These are phyloP conservation scores for Dactylellina drechsleri DNA, from an alignment of 2,329 filamentous ascomycete species.

Conservation along the genomic window DNA sequence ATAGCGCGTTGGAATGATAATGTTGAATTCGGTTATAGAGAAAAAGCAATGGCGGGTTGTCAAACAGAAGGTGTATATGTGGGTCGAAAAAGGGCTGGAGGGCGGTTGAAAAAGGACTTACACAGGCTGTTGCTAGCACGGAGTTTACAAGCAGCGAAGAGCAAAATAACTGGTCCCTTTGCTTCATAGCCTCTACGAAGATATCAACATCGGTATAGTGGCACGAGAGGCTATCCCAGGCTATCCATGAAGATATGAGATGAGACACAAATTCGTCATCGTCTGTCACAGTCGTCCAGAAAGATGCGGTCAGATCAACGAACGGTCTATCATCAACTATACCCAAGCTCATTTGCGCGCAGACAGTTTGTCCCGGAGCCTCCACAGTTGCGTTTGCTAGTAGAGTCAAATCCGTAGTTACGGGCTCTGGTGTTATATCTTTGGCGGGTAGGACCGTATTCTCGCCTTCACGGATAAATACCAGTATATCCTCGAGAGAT, in stretches of 20 bases:
- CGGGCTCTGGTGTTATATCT: conserved; percentile 5
- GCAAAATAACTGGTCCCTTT: not conserved
- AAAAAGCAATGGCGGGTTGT: no score
- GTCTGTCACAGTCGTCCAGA: conserved; percentile 7
- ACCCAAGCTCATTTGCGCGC: not conserved
- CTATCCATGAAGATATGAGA: conserved; percentile 6
- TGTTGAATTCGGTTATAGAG: no score
- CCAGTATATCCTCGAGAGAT: not conserved
- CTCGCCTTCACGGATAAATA: conserved; percentile 1
- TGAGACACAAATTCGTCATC: conserved; percentile 9
- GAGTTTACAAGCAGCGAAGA: not conserved
- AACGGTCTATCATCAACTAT: conserved; percentile 6
- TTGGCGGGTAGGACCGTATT: not conserved
- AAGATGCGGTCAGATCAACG: not conserved
- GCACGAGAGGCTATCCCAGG: not conserved
- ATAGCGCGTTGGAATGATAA: no score
- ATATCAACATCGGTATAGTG: not conserved
- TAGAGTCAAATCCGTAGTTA: not conserved
- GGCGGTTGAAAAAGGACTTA: not conserved
- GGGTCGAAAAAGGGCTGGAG: no score
- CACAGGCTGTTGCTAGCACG: not conserved
- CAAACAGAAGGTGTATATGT: no score
- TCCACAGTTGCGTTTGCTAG: not conserved
- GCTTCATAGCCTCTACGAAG: conserved; percentile 9
- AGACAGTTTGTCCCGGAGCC: not conserved